Base-by-base conservation (phyloP, 2,329 filamentous ascomycete genomes). In the Botryotinia calthae region DNA sequence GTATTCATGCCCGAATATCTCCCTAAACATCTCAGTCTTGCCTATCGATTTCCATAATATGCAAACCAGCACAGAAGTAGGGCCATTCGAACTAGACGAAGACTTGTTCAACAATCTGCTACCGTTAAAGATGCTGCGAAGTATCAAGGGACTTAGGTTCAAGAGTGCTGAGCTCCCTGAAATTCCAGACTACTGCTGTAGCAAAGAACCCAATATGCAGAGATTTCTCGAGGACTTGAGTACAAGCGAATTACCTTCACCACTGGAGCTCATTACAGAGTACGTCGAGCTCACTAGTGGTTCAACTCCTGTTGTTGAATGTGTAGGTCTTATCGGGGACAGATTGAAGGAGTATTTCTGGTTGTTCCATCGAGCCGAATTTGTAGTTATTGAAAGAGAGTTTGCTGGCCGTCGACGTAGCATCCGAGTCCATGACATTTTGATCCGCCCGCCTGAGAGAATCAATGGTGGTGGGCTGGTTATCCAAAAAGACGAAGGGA, bases 171-270 rank as follows among this genome's bases (percentile, higher is more conserved):
- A 62, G 4, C 0, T 28, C 3, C 2, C 40, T 18, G 6, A 14
- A n/a, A 62, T 62, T 25, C 59, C 59, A 7, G 59, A 62, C 16
- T 62, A 62, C 37, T 42, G 25, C 37, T 42, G 9, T 18, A 0
- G 0, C 14, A 2, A 3, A 42, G 22, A n/a, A 28, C 2, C 16
- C 0, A 12, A 5, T 9, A 16, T 4, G 2, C 18, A 7, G 48
- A 1, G 6, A 51, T 2, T 1, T 4, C 25, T 37, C 1, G 25
- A 2, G 2, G 6, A 28, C 25, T 42, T 62, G 59, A 42, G 37
- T 2, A 37, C 4, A n/a, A 25, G 37, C 42, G 25, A 42, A 2
- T 25, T 62, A 14, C 59, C 59, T n/a, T 62, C 59, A 6, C 37
- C 59, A 12, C 37, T 14, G 2, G 59, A 62, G 59, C 59, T 62